These are phyloP conservation scores for Solanum clarkiae DNA, from an alignment of 257 asterid genomes.

Conservation along the genomic window DNA sequence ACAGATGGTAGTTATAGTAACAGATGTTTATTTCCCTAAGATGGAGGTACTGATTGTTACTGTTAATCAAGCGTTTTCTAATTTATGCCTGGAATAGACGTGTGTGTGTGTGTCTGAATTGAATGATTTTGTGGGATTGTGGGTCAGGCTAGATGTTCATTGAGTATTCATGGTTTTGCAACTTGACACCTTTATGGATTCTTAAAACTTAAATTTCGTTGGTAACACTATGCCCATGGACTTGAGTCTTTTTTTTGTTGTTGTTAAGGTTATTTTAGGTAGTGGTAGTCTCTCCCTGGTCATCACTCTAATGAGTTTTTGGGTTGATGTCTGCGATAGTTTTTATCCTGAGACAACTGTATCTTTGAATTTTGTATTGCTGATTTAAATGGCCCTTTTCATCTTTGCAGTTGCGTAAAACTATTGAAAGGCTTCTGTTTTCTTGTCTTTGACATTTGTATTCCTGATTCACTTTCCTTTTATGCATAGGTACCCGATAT, in stretches of 20 bases:
- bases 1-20: neutral
- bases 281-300: neutral
- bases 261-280: neutral
- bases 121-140: neutral
- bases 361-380: neutral
- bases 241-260: neutral
- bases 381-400: neutral
- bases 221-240: neutral
- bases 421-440: neutral
- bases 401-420: neutral
- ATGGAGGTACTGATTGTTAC: neutral
- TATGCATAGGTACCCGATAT: conserved; percentile 42
- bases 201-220: neutral
- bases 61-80: neutral
- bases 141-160: neutral
- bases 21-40: neutral
- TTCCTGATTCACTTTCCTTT: neutral
- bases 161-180: neutral
- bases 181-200: neutral
- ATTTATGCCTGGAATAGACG: neutral
- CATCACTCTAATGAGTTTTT: neutral
- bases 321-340: neutral
- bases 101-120: neutral
- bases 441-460: neutral
- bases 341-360: neutral